Evolutionary conservation across 441 rosid species (phyloP), one percentile per base, ranked within the genome.

Genomic region (Biscutella laevigata): DNA sequence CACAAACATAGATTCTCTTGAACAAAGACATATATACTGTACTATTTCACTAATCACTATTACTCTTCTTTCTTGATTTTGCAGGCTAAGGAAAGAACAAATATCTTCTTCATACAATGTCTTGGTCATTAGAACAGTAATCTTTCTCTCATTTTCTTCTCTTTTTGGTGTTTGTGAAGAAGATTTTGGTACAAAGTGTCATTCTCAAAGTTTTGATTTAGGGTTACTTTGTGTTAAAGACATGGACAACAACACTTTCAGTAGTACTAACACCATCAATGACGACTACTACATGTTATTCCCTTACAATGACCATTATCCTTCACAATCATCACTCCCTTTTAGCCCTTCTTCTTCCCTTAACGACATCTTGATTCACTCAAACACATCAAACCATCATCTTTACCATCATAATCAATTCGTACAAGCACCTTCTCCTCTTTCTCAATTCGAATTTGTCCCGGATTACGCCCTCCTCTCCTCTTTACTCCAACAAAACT

Each of bases 401-500:
- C 68, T 55, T 63, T 56, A 24, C 36, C 53, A 59, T 17, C 14
- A 58, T 47, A 28, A 63, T 22, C 62, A 57, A 11, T 57, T 51
- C 42, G 15, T 36, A 28, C 72, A 59, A 45, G 53, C 74, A 44
- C 72, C 86, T 14, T 79, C 92, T 65, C 77, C 84, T 9, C 73
- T 57, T 44, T 27, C 61, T 21, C 69, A 69, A 8, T 67, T 49
- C 35, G 74, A 74, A 12, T 37, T 46, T 11, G 71, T 47, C n/a
- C 57, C 69, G 5, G 73, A 72, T 44, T 44, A 24, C 2, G 49
- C 71, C 45, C 46, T 45, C 15, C 33, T 41, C 21, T 5, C 30
- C 59, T 49, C 72, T 39, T 63, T 72, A 34, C 72, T 37, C 15
- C 69, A 53, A 8, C 73, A 71, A 50, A 39, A 32, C 64, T 56